These are phyloP conservation scores for Anthostomella pinea DNA, from an alignment of 2,329 filamentous ascomycete species.

Conservation along the genomic window DNA sequence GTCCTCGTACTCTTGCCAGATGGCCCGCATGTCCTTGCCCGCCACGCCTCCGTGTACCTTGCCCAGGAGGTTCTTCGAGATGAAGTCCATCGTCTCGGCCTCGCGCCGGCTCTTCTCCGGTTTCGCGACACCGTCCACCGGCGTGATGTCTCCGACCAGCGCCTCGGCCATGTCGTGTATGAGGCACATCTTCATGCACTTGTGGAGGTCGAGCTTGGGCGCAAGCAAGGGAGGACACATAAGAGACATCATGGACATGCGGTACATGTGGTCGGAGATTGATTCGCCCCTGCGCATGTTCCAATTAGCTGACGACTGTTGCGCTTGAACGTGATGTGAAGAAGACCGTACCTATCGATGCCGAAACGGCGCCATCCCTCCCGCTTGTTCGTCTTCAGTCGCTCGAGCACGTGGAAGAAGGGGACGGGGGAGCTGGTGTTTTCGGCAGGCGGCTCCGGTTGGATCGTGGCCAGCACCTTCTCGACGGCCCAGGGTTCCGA, in stretches of 20 bases:
- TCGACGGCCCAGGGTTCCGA: constrained; percentile 53
- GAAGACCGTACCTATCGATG: constrained; percentile 60
- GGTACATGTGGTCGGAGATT: constrained; percentile 98
- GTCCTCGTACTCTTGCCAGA: constrained; percentile 97
- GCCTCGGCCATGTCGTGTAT: constrained; percentile 97
- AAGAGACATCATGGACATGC: constrained; percentile 96
- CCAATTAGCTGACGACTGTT: no score
- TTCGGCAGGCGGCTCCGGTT: constrained; percentile 54
- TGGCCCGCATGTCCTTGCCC: constrained; percentile 67
- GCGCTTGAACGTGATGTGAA: no score
- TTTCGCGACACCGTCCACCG: constrained; percentile 82
- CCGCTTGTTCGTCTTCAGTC: constrained; percentile 92
- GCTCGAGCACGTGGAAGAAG: constrained; percentile 93
- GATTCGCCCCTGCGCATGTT: constrained; percentile 66
- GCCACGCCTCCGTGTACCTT: constrained; percentile 68
- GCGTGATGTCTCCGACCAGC: constrained; percentile 94
- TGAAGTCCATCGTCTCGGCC: constrained; percentile 86
- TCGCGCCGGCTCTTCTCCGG: constrained; percentile 86
- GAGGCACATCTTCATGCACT: constrained; percentile 93
- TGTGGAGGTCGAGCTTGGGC: constrained; percentile 68
- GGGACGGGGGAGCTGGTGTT: constrained; percentile 72
- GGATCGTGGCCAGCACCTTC: constrained; percentile 64
- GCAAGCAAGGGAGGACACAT: constrained; percentile 76
- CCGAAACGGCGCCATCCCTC: constrained; percentile 93
- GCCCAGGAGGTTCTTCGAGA: constrained; percentile 70